Conservation (phyloP, 805 yeast species). For the Pichia californica region DNA sequence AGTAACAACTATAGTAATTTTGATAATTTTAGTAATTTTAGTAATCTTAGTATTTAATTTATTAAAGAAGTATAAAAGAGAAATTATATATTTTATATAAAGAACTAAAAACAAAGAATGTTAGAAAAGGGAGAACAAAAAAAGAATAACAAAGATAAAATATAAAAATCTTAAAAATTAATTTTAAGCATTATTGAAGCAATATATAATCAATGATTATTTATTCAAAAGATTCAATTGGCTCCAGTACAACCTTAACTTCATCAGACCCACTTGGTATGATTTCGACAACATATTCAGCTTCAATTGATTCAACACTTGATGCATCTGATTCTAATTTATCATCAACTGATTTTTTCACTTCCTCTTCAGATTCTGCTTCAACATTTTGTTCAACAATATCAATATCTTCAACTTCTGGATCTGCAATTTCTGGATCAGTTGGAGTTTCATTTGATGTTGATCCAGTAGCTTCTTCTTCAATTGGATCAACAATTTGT, state of each 20-base stretch:
- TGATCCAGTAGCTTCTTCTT: too few species aligned
- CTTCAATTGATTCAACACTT: neutral
- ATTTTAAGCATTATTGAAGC: too few species aligned
- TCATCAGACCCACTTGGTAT: conserved; percentile 1
- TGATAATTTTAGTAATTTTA: too few species aligned
- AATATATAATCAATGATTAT: too few species aligned
- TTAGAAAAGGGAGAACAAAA: neutral
- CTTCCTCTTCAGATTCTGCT: neutral
- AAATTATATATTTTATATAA: neutral
- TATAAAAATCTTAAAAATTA: too few species aligned
- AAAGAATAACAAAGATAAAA: neutral
- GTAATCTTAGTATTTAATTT: too few species aligned
- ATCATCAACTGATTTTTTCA: too few species aligned
- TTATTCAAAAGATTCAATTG: neutral
- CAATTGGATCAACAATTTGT: neutral
- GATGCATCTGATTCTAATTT: conserved; percentile 1
- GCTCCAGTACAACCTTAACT: conserved; percentile 5
- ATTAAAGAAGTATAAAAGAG: too few species aligned
- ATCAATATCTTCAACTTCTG: neutral
- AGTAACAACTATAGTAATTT: neutral
- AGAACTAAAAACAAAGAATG: conserved; percentile 2
- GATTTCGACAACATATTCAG: neutral
- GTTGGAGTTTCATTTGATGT: too few species aligned
- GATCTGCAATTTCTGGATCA: neutral
- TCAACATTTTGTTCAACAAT: neutral